Base-by-base conservation (phyloP, 768 basidiomycete species). In the Hypholoma sublateritium region DNA sequence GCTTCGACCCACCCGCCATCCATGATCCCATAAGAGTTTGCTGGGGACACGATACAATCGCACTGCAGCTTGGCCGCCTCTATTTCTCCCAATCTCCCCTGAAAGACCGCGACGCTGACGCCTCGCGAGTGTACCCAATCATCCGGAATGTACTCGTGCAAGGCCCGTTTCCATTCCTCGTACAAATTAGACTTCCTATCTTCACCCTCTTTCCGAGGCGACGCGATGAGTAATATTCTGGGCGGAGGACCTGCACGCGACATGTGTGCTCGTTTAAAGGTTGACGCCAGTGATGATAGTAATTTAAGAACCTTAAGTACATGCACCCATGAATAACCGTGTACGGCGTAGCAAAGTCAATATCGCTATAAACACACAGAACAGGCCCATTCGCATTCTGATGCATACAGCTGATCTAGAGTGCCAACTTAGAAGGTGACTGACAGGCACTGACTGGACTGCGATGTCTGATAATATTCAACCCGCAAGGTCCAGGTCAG, bases 401-500 rank as follows among this genome's bases (percentile, higher is more conserved):
- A 32, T 32, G 28, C n/a, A 9, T 9, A 32, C 9, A 32, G 28
- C 6, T 32, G 28, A 32, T 32, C 9, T 32, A 9, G 9, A 5
- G 28, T 32, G 28, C 28, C 28, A 32, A 32, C 28, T 32, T 32
- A 9, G 28, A 6, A 9, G 9, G 28, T 32, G 28, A 32, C 9
- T 32, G 5, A 32, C n/a, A n/a, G n/a, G n/a, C n/a, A n/a, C n/a
- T n/a, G n/a, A n/a, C n/a, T 32, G 5, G 28, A 32, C 28, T 32
- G 6, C 9, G 28, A 7, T 32, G 28, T 32, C 28, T n/a, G 28
- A 32, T 9, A 32, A 32, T 32, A 6, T 7, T 53, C 49, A 66
- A 21, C 59, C 59, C 39, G 48, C 57, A 46, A 68, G 55, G 35
- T 66, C 57, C 44, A 68, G 55, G 35, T 66, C 63, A 1, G 59